Base-by-base conservation (phyloP, 352 stramenopile species). In the Phytophthora sp. region DNA sequence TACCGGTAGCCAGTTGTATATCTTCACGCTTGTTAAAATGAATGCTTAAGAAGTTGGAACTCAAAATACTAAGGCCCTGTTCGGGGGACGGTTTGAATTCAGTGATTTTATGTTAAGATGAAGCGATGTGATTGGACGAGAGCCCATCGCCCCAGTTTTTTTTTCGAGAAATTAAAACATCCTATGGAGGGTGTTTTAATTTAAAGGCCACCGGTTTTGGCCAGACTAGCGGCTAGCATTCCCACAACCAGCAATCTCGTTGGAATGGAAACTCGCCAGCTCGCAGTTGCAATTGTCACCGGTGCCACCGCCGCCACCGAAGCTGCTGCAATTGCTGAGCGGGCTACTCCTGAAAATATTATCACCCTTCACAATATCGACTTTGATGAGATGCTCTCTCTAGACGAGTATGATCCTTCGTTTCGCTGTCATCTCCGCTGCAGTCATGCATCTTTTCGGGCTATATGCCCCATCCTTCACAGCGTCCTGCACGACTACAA, bases 391-490 rank as follows among this genome's bases (percentile, higher is more conserved):
- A 55, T 55, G 46, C 29, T 55, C 2, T 4, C 46, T 26, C 29
- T 42, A 42, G 46, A 42, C 30, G 46, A 55, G 30, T 55, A 55
- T 18, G 46, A 55, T 15, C 6, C 27, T 42, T 29, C 29, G 46
- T 55, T 55, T 55, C 46, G 29, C 8, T 12, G 8, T 42, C 46
- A 42, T 18, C 18, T 55, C 13, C 46, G 46, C 46, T 55, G 46
- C 7, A 55, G 46, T 3, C 46, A 42, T 42, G 29, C 46, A 16
- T 42, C 46, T n/a, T 55, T 55, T 18, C 46, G 46, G 20, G 29
- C 29, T 7, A 55, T 55, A 21, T 42, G 29, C 29, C 30, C 46
- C 29, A 53, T 53, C 39, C 45, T 53, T 53, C 26, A 27, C 7
- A 27, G 15, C 16, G n/a, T 53, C 13, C 16, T 53, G 26, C 5